Evolutionary conservation across 1,284 basidiomycete species (phyloP).

Genomic region (Trametes sp.): DNA sequence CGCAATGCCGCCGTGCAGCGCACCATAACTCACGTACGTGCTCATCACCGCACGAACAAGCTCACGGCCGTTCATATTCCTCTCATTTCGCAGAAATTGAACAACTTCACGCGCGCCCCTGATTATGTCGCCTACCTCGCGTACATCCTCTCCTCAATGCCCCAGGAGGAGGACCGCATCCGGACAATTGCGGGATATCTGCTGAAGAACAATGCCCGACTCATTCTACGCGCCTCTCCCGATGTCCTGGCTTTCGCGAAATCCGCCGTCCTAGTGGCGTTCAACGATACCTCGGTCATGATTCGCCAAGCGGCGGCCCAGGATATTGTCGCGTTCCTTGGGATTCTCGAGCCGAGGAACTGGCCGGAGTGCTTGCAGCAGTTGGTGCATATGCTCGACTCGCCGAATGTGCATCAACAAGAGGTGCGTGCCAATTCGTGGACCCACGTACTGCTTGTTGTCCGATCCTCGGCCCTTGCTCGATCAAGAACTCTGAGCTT

Average conservation of each 20-base stretch:
- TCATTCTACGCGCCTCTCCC: conserved; percentile 71
- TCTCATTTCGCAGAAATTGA: conserved; percentile 74
- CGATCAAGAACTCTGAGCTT: background rate
- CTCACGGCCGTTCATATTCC: conserved; percentile 26
- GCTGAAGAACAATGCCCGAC: conserved; percentile 92
- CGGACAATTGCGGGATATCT: conserved; percentile 96
- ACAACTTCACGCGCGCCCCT: conserved; percentile 86
- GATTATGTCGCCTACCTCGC: conserved; percentile 98
- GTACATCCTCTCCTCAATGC: conserved; percentile 86
- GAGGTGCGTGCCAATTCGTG: conserved; percentile 68
- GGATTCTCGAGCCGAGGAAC: conserved; percentile 84
- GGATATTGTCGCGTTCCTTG: conserved; percentile 88
- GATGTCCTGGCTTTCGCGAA: conserved; percentile 86
- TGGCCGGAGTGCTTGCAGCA: conserved; percentile 94
- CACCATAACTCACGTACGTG: conserved; percentile 76
- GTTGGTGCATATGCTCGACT: conserved; percentile 82
- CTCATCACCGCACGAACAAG: conserved; percentile 21
- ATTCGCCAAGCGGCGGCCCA: conserved; percentile 92
- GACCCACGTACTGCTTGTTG: background rate
- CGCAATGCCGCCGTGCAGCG: conserved; percentile 70
- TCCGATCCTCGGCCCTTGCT: background rate
- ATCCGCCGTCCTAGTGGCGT: conserved; percentile 80
- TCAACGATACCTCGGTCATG: conserved; percentile 82
- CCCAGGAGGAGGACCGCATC: conserved; percentile 88
- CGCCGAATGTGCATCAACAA: conserved; percentile 75